phyloP scores from a whole-genome alignment of 371 early-diverging fungal species.

The Homolaphlyctis polyrhiza region DNA sequence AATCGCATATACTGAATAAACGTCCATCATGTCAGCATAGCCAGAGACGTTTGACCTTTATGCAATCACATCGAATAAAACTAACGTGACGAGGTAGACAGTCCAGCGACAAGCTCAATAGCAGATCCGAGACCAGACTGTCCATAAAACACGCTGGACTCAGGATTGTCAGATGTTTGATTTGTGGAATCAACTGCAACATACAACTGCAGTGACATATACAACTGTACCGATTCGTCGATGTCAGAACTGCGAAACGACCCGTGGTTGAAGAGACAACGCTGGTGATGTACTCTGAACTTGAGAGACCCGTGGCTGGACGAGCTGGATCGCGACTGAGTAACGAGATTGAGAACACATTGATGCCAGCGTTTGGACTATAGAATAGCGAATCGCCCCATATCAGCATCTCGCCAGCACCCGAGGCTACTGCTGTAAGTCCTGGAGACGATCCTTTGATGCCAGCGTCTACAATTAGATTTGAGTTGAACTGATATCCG shows the following conservation, averaged over 20 bases:
- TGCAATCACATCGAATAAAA: no score
- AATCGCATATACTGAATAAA: slow-evolving; percentile 1
- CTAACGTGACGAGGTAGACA: slow-evolving; percentile 7
- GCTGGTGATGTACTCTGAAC: slow-evolving; percentile 15
- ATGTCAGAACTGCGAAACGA: slow-evolving; percentile 20
- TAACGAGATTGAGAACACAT: slow-evolving; percentile 12
- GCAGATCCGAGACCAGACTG: slow-evolving; percentile 6
- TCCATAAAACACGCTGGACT: slow-evolving; percentile 21
- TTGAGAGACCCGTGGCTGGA: slow-evolving; percentile 13
- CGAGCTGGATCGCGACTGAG: slow-evolving; percentile 13
- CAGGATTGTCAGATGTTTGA: no score
- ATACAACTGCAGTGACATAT: background rate
- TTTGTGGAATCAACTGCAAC: background rate
- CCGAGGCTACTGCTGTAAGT: slow-evolving; percentile 3
- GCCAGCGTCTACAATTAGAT: background rate
- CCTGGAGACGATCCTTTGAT: slow-evolving; percentile 5
- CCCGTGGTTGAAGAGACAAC: slow-evolving; percentile 8
- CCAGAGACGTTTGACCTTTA: no score
- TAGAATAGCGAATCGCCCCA: slow-evolving; percentile 13
- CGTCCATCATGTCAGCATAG: background rate
- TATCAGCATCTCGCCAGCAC: slow-evolving; percentile 11
- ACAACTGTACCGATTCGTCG: slow-evolving; percentile 16
- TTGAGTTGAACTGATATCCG: background rate
- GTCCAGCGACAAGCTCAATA: slow-evolving; percentile 15
- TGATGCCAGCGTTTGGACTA: slow-evolving; percentile 20